A percentile compares a stretch with the other conserved stretches of the same genome.
Conservation (phyloP, 208 protist genomes). For the Leishmania tropica region DNA sequence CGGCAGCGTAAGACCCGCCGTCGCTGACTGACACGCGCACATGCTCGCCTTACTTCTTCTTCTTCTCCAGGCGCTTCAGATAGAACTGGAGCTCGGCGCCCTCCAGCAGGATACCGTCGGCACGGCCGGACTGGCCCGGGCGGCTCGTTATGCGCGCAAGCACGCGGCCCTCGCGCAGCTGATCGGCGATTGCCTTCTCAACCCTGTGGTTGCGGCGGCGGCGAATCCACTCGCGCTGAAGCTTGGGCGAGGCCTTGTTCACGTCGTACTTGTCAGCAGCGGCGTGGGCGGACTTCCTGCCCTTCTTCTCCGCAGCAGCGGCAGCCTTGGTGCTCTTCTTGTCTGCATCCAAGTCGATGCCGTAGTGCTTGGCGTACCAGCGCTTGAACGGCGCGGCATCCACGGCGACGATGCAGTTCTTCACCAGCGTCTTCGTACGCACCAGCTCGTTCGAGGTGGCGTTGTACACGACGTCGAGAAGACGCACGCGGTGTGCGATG, state of each 20-base stretch:
- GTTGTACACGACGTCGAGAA: slow-evolving; percentile 99
- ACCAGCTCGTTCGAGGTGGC: slow-evolving; percentile 99
- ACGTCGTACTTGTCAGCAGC: slow-evolving; percentile 77
- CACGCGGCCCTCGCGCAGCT: slow-evolving; percentile 96
- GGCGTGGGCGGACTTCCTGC: slow-evolving; percentile 63
- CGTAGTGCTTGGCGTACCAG: slow-evolving; percentile 99
- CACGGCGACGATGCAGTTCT: slow-evolving; percentile 97
- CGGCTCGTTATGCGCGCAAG: slow-evolving; percentile 96
- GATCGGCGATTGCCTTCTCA: slow-evolving; percentile 87
- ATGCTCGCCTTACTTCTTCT: slow-evolving; percentile 90
- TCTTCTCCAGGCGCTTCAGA: slow-evolving; percentile 97
- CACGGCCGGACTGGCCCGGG: slow-evolving; percentile 98
- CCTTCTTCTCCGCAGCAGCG: slow-evolving; percentile 45
- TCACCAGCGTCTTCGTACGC: slow-evolving; percentile 99
- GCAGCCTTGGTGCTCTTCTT: slow-evolving; percentile 45
- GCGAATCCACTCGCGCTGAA: slow-evolving; percentile 81
- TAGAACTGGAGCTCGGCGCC: slow-evolving; percentile 99
- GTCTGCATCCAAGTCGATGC: slow-evolving; percentile 94
- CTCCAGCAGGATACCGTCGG: slow-evolving; percentile 99
- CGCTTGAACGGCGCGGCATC: slow-evolving; percentile 98
- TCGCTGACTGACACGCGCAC: neutral
- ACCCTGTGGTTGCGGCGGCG: slow-evolving; percentile 77
- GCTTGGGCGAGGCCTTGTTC: slow-evolving; percentile 62
- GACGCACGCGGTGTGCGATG: slow-evolving; percentile 93
- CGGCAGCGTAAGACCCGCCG: neutral